Conservation (phyloP, 176 grass and related monocot genomes). For the Ananas comosus region DNA sequence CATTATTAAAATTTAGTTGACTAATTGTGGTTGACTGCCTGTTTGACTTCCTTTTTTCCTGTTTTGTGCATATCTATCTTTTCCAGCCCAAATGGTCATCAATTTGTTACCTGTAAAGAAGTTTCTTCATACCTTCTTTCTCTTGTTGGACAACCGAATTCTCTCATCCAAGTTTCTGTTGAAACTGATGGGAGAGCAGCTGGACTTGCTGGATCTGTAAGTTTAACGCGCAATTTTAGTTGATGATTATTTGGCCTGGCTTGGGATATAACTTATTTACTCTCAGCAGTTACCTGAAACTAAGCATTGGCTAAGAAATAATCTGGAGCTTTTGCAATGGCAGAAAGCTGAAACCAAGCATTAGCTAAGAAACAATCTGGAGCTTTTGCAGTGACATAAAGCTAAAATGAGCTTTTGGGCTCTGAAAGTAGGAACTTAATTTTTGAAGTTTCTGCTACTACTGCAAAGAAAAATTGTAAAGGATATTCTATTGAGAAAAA, state of each 20-base stretch:
- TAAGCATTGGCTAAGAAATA: background rate
- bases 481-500: too few relatives aligned
- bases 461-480: too few relatives aligned
- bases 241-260: too few relatives aligned
- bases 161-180: slow-evolving; percentile 21
- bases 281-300: background rate
- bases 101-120: slow-evolving; percentile 72
- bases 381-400: too few relatives aligned
- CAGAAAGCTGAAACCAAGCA: too few relatives aligned
- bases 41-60: slow-evolving; percentile 12
- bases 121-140: slow-evolving; percentile 75
- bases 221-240: slow-evolving; percentile 14
- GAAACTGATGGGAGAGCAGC: slow-evolving; percentile 25
- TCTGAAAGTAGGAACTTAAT: too few relatives aligned
- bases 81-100: slow-evolving; percentile 74
- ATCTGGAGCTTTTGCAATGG: too few relatives aligned
- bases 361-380: too few relatives aligned
- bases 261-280: background rate
- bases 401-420: too few relatives aligned
- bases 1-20: background rate
- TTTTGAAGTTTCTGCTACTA: too few relatives aligned
- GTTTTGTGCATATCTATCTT: slow-evolving; percentile 16
- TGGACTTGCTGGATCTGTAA: slow-evolving; percentile 45
- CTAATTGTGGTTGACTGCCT: slow-evolving; percentile 14
- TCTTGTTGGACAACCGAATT: slow-evolving; percentile 70